phyloP scores from a whole-genome alignment of 2,329 filamentous ascomycete genomes.

The Diaporthe longicolla region DNA sequence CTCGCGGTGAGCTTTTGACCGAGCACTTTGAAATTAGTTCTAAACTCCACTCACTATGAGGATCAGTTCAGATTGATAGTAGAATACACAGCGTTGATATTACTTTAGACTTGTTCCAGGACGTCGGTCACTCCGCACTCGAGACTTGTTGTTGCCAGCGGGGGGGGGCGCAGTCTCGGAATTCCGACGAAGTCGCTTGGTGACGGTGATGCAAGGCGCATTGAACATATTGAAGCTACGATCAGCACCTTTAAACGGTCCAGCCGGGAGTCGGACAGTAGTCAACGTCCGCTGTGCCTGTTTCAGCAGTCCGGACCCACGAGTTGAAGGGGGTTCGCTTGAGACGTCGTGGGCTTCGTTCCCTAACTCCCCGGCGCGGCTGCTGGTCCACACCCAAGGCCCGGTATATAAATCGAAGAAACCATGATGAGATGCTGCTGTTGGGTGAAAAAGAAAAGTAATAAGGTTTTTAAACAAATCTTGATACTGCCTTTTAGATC shows the following conservation, averaged over 20 bases:
- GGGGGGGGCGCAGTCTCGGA: neutral
- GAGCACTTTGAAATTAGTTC: neutral
- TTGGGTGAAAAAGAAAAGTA: neutral
- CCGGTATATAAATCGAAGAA: neutral
- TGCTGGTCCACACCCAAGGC: neutral
- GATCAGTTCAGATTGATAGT: neutral
- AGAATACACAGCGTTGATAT: neutral
- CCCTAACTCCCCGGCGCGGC: conserved; percentile 22
- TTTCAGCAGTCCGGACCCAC: neutral
- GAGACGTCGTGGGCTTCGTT: neutral
- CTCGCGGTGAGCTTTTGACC: neutral
- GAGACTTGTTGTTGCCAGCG: too few relatives aligned
- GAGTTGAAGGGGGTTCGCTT: neutral
- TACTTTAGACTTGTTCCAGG: too few relatives aligned
- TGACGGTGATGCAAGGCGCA: neutral
- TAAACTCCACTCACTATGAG: neutral
- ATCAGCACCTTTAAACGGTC: neutral
- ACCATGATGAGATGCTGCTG: neutral
- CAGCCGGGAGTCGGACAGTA: neutral
- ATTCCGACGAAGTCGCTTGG: neutral
- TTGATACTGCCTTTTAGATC: neutral
- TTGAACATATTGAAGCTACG: neutral
- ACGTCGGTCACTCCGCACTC: too few relatives aligned
- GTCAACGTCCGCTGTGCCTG: neutral
- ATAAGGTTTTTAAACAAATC: neutral